A percentile compares a stretch with the other conserved stretches of the same genome.
phyloP scores from a whole-genome alignment of 345 rosid genomes.

The Citrus trifoliata region DNA sequence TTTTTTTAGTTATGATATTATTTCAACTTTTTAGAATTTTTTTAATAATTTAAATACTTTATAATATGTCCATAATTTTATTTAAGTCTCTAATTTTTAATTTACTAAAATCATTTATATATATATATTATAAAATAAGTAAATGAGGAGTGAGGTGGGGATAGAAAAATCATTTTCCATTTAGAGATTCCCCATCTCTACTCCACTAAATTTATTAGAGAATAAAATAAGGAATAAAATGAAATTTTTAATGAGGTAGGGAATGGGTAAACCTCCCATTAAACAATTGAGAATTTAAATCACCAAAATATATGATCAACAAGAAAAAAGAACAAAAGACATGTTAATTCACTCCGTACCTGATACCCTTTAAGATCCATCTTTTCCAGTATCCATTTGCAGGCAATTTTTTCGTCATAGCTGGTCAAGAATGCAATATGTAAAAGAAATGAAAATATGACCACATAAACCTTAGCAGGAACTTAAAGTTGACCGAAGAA shows the following conservation, averaged over 20 bases:
- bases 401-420: slow-evolving; percentile 65
- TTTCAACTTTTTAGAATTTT: no score
- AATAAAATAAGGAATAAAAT: accelerated
- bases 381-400: slow-evolving; percentile 75
- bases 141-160: no score
- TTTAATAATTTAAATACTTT: no score
- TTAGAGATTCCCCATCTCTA: accelerated
- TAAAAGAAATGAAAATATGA: slow-evolving; percentile 7
- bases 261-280: no score
- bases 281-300: background rate
- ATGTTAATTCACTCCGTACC: slow-evolving; percentile 35
- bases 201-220: no score
- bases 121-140: no score
- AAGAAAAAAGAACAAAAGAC: background rate
- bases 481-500: slow-evolving; percentile 13
- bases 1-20: no score
- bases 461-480: slow-evolving; percentile 10
- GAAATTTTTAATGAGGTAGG: no score
- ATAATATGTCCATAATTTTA: no score
- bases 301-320: background rate
- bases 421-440: slow-evolving; percentile 34
- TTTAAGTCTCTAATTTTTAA: no score
- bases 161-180: accelerated
- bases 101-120: no score
- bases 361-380: slow-evolving; percentile 60